Evolutionary conservation across 192 early-diverging fungal species (phyloP).

Genomic region (Lunasporangiospora selenospora): DNA sequence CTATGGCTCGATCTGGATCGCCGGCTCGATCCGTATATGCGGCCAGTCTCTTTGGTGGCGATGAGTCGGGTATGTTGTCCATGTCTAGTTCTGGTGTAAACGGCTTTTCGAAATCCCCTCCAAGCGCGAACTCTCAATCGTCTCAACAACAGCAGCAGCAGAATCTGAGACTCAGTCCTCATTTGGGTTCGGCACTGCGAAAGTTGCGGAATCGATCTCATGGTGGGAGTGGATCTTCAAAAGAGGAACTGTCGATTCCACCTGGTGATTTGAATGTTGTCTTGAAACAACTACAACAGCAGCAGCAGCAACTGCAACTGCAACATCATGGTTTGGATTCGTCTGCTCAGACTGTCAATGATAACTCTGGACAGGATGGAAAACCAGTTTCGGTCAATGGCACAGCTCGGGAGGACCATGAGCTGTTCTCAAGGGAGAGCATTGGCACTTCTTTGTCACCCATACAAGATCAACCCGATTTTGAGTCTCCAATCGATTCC

Average conservation of each 20-base stretch:
- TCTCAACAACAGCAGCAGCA: background rate
- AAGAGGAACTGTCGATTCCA: slow-evolving; percentile 9
- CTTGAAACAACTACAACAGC: background rate
- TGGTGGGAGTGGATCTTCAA: slow-evolving; percentile 8
- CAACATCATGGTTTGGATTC: too few relatives aligned
- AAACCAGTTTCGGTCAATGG: too few relatives aligned
- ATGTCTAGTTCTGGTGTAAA: background rate
- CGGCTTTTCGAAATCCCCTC: too few relatives aligned
- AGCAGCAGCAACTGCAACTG: background rate
- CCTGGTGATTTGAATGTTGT: slow-evolving; percentile 1
- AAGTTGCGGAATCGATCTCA: slow-evolving; percentile 18
- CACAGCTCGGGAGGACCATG: too few relatives aligned
- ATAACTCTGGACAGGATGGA: too few relatives aligned
- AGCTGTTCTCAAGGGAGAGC: too few relatives aligned
- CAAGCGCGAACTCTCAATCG: background rate
- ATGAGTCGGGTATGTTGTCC: background rate
- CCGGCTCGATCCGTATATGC: slow-evolving; percentile 17
- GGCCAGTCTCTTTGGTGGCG: slow-evolving; percentile 15
- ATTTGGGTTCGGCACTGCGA: slow-evolving; percentile 9
- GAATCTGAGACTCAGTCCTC: slow-evolving; percentile 7
- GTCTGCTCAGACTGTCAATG: too few relatives aligned
- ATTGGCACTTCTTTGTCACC: too few relatives aligned
- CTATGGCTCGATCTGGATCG: too few relatives aligned
- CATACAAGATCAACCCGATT: too few relatives aligned
- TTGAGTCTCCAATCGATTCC: too few relatives aligned